Conservation (phyloP, 129 eudicot genomes). For the Silybum marianum region DNA sequence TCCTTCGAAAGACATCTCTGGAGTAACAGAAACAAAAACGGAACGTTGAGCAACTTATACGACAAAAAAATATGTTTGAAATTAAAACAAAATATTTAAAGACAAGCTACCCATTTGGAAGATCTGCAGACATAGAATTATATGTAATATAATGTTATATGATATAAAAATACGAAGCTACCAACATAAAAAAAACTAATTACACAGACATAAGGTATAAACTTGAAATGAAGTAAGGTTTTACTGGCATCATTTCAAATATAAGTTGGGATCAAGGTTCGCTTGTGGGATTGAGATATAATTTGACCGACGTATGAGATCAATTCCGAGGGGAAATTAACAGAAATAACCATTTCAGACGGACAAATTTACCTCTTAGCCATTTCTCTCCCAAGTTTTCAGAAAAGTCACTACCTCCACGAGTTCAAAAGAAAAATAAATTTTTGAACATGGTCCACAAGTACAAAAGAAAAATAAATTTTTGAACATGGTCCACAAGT, state of each 20-base stretch:
- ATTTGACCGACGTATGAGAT: background rate
- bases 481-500: no score
- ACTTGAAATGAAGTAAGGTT: background rate
- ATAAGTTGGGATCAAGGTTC: background rate
- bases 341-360: no score
- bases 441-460: no score
- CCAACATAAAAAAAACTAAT: background rate
- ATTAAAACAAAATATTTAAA: background rate
- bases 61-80: background rate
- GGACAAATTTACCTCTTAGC: no score
- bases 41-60: slow-evolving; percentile 6
- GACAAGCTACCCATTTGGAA: background rate
- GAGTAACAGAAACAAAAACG: slow-evolving; percentile 21
- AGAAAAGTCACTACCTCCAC: no score
- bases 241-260: background rate
- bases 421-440: no score
- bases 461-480: no score
- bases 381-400: no score
- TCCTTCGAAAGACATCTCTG: slow-evolving; percentile 91
- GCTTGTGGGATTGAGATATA: background rate
- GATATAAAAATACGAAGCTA: background rate
- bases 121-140: background rate
- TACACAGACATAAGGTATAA: background rate
- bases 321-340: background rate
- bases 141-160: background rate